Evolutionary conservation across 371 early-diverging fungal species (phyloP).

Genomic region (Zychaea mexicana): DNA sequence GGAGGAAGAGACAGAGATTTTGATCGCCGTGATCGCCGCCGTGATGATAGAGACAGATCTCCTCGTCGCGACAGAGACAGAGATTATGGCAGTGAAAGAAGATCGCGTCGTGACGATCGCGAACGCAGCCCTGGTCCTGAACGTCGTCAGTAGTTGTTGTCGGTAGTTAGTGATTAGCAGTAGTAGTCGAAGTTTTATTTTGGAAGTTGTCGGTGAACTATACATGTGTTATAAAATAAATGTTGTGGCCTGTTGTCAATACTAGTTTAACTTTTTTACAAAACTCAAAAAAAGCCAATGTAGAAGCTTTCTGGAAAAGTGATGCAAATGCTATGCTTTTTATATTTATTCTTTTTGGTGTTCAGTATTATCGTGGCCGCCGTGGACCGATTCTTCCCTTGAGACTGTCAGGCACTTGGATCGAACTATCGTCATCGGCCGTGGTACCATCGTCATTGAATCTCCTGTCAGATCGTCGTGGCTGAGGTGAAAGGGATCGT

Average conservation of each 20-base stretch:
- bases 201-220: no score
- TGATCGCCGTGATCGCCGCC: constrained; percentile 25
- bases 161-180: no score
- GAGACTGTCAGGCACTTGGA: constrained; percentile 14
- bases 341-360: no score
- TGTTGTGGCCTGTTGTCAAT: no score
- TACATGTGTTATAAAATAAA: background rate
- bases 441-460: background rate
- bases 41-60: constrained; percentile 13
- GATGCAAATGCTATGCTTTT: no score
- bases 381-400: constrained; percentile 17
- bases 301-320: no score
- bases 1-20: constrained; percentile 17
- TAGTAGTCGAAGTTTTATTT: no score
- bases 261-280: no score
- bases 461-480: background rate
- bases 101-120: constrained; percentile 9
- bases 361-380: background rate
- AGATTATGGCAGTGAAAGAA: constrained; percentile 4
- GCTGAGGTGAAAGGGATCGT: constrained; percentile 8
- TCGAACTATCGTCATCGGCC: background rate
- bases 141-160: constrained; percentile 3
- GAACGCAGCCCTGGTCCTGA: constrained; percentile 16
- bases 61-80: constrained; percentile 13
- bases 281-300: no score